Evolutionary conservation across 345 rosid species (phyloP).

Genomic region (Linum usitatissimum): DNA sequence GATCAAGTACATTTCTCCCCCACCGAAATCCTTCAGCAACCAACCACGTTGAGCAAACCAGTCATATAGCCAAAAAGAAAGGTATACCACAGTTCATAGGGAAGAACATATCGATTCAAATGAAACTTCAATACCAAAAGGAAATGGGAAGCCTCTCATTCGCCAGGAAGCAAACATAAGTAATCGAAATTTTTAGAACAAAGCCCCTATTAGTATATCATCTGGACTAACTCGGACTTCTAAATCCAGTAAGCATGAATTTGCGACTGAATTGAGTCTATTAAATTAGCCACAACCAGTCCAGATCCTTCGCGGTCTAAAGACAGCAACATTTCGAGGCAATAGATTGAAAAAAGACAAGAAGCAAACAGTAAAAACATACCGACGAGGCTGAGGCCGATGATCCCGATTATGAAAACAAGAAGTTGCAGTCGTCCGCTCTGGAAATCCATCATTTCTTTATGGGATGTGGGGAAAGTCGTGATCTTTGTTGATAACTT

Average conservation of each 20-base stretch:
- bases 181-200: background rate
- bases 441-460: constrained; percentile 45
- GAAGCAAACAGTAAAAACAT: background rate
- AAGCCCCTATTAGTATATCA: background rate
- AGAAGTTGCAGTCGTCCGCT: constrained; percentile 39
- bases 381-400: constrained; percentile 69
- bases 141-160: background rate
- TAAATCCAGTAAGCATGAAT: background rate
- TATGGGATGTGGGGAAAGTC: background rate
- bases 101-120: too few relatives aligned
- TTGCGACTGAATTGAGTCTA: background rate
- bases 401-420: constrained; percentile 37
- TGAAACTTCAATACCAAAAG: background rate
- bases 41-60: background rate
- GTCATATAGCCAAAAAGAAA: background rate
- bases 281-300: background rate
- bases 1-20: too few relatives aligned
- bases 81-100: background rate
- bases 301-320: background rate
- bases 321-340: background rate
- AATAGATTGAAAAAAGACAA: background rate
- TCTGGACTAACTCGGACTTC: background rate
- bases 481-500: background rate
- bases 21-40: too few relatives aligned
- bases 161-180: background rate